A percentile compares a stretch with the other conserved stretches of the same genome.
phyloP scores from a whole-genome alignment of 2,329 filamentous ascomycete species.

The Trichocomaceae sp. region DNA sequence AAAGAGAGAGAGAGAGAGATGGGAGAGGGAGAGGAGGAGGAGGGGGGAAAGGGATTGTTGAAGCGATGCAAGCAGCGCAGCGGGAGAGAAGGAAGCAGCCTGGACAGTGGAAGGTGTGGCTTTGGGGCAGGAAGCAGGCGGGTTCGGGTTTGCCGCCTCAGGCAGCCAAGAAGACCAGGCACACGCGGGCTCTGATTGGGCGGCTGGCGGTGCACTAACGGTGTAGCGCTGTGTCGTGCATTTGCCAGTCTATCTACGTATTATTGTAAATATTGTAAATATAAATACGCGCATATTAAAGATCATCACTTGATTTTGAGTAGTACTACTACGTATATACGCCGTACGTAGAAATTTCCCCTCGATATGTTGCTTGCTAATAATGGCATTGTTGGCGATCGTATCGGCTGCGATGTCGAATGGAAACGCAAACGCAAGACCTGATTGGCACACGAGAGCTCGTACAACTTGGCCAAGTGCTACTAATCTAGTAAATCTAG shows the following conservation, averaged over 20 bases:
- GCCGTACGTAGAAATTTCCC: too few relatives aligned
- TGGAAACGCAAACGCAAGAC: neutral
- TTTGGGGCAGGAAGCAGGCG: conserved; percentile 4
- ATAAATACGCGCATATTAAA: too few relatives aligned
- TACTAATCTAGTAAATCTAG: too few relatives aligned
- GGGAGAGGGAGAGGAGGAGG: conserved; percentile 14
- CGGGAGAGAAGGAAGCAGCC: neutral
- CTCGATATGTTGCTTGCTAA: neutral
- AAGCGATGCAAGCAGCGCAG: neutral
- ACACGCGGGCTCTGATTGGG: conserved; percentile 1
- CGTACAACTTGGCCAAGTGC: neutral
- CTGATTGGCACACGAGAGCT: neutral
- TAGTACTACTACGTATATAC: too few relatives aligned
- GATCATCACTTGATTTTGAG: too few relatives aligned
- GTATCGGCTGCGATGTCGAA: neutral
- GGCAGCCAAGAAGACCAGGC: conserved; percentile 8
- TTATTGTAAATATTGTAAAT: neutral
- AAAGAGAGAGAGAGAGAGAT: conserved; percentile 3
- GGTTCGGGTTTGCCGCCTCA: neutral
- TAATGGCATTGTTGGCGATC: neutral
- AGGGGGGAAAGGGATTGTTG: conserved; percentile 12
- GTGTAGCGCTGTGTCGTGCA: neutral
- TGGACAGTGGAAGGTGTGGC: too few relatives aligned
- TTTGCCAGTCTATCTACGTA: neutral
- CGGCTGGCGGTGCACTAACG: neutral